A percentile compares a stretch with the other conserved stretches of the same genome.
phyloP scores from a whole-genome alignment of 441 rosid genomes.

The Rhodomyrtus psidioides region DNA sequence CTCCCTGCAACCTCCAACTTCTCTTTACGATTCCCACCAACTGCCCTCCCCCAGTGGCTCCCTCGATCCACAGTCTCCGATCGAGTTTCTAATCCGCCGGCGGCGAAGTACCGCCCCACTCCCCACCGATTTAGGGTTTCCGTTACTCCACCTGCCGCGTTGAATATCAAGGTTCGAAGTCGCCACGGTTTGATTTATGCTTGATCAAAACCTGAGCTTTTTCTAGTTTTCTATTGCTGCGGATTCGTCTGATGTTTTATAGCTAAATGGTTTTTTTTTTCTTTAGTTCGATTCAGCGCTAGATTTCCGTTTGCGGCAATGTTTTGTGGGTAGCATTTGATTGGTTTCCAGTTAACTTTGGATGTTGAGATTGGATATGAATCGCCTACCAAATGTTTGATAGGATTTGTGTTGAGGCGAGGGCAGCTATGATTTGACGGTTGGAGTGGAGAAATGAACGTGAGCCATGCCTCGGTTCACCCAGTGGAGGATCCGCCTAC shows the following conservation, averaged over 20 bases:
- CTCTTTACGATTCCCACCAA: background rate
- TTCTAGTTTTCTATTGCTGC: background rate
- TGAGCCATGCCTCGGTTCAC: constrained; percentile 67
- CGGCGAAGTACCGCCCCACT: background rate
- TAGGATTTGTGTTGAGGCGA: background rate
- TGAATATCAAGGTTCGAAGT: background rate
- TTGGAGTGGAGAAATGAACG: constrained; percentile 38
- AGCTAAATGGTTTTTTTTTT: background rate
- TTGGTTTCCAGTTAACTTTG: background rate
- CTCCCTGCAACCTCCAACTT: background rate
- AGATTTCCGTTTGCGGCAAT: background rate
- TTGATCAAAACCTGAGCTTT: background rate
- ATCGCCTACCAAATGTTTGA: background rate
- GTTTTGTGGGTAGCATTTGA: background rate
- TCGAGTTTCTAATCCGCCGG: background rate
- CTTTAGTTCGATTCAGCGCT: background rate
- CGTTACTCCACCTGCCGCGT: background rate
- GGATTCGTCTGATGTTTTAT: background rate
- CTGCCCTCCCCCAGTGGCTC: background rate
- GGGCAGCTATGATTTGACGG: constrained; percentile 15
- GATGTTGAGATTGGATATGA: background rate
- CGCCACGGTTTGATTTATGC: background rate
- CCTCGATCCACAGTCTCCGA: background rate
- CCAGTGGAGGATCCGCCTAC: constrained; percentile 60
- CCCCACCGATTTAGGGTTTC: background rate